Conservation (phyloP, 2,329 filamentous ascomycete species). For the Cladosporium oxysporum region DNA sequence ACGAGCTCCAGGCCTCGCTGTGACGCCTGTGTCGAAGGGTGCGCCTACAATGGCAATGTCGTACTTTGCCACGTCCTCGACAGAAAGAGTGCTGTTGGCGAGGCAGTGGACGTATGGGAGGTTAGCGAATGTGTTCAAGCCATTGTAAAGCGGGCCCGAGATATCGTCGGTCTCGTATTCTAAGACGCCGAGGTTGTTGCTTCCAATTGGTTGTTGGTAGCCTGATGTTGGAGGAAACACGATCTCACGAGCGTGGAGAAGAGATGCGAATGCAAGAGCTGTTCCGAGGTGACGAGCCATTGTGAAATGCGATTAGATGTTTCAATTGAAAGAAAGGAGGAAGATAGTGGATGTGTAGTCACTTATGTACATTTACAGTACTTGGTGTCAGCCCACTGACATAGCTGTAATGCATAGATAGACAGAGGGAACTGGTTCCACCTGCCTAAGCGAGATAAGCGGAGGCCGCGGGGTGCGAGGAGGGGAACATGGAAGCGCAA, state of each 20-base stretch:
- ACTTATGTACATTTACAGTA: background rate
- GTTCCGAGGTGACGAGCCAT: constrained; percentile 3
- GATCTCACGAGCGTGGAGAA: constrained; percentile 42
- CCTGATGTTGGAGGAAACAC: constrained; percentile 45
- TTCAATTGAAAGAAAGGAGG: too few relatives aligned
- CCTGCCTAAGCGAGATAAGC: constrained; percentile 13
- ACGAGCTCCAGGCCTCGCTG: constrained; percentile 54
- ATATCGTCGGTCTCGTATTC: constrained; percentile 27
- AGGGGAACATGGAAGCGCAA: background rate
- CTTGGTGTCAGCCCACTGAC: background rate
- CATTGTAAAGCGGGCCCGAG: constrained; percentile 38
- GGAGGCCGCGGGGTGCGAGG: constrained; percentile 12
- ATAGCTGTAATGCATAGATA: background rate
- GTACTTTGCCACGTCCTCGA: constrained; percentile 44
- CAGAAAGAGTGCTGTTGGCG: constrained; percentile 23
- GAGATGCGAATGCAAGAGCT: constrained; percentile 21
- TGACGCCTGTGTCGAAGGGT: constrained; percentile 54
- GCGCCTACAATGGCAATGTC: constrained; percentile 54
- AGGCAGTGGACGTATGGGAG: constrained; percentile 52
- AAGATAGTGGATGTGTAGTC: background rate
- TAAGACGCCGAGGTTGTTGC: constrained; percentile 9
- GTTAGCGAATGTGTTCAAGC: constrained; percentile 51
- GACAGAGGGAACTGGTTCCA: background rate
- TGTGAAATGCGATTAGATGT: background rate
- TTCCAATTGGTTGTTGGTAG: constrained; percentile 38